These are phyloP conservation scores for Saccharomycopsis babjevae DNA, from an alignment of 805 yeast genomes.

Conservation along the genomic window DNA sequence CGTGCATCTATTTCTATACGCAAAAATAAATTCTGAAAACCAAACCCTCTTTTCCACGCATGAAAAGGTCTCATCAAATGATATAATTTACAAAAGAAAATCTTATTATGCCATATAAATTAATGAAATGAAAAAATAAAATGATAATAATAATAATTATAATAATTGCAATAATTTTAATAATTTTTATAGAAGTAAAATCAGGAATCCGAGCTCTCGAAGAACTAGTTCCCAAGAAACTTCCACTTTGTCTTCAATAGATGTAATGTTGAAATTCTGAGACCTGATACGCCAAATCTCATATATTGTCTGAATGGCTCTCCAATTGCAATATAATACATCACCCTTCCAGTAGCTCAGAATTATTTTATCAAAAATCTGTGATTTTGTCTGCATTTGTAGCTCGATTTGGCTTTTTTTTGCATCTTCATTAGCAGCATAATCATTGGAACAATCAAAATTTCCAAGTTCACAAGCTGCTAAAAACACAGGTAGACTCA, in stretches of 20 bases:
- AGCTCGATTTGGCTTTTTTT: conserved; percentile 19
- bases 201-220: background rate
- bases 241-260: conserved; percentile 28
- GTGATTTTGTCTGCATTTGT: conserved; percentile 17
- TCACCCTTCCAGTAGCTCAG: conserved; percentile 19
- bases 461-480: background rate
- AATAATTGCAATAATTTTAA: background rate
- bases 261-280: conserved; percentile 19
- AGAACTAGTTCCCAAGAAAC: conserved; percentile 25
- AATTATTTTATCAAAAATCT: conserved; percentile 19
- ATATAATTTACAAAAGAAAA: no score
- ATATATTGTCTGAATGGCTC: conserved; percentile 32
- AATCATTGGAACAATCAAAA: conserved; percentile 20
- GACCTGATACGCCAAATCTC: conserved; percentile 31
- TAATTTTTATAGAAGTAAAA: background rate
- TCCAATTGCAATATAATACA: conserved; percentile 28
- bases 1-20: no score
- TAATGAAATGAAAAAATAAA: background rate
- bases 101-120: no score
- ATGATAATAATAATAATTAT: background rate
- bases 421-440: conserved; percentile 14
- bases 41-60: no score
- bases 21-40: no score
- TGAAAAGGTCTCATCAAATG: no score
- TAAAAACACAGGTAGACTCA: background rate